A percentile compares a stretch with the other conserved stretches of the same genome.
Evolutionary conservation across 805 yeast genomes (phyloP).

Genomic region (Metahyphopichia silvanorum): DNA sequence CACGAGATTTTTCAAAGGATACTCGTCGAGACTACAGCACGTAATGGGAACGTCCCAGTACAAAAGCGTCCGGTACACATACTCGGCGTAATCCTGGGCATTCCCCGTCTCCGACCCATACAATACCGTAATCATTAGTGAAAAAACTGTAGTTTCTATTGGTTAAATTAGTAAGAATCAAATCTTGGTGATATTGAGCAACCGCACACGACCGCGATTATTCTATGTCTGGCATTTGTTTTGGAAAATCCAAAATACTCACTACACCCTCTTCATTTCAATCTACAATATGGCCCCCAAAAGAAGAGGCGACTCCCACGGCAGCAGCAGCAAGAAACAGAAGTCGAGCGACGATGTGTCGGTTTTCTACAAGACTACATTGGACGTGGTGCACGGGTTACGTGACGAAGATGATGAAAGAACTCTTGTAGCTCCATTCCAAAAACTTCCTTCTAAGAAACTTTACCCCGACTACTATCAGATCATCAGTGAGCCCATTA

Average conservation of each 20-base stretch:
- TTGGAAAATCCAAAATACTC: background rate
- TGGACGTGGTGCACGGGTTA: slow-evolving; percentile 28
- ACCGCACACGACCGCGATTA: too few species aligned
- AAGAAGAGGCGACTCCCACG: slow-evolving; percentile 9
- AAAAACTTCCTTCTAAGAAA: slow-evolving; percentile 33
- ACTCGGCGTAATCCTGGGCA: slow-evolving; percentile 77
- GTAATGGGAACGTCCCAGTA: slow-evolving; percentile 49
- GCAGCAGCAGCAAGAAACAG: slow-evolving; percentile 10
- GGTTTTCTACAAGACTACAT: slow-evolving; percentile 26
- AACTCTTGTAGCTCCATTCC: slow-evolving; percentile 23
- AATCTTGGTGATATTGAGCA: too few species aligned
- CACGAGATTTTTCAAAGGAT: slow-evolving; percentile 51
- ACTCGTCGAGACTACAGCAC: slow-evolving; percentile 57
- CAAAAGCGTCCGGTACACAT: slow-evolving; percentile 53
- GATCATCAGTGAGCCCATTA: slow-evolving; percentile 31
- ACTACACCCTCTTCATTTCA: background rate
- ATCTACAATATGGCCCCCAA: slow-evolving; percentile 19
- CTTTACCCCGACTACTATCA: slow-evolving; percentile 39
- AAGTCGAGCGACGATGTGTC: slow-evolving; percentile 20
- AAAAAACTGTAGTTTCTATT: background rate
- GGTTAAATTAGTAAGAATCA: background rate
- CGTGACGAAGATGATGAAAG: slow-evolving; percentile 26
- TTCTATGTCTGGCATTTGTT: too few species aligned
- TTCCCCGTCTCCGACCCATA: slow-evolving; percentile 95
- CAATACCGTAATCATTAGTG: slow-evolving; percentile 51